Evolutionary conservation across 2,329 filamentous ascomycete genomes (phyloP).

Genomic region (Monascus ruber): DNA sequence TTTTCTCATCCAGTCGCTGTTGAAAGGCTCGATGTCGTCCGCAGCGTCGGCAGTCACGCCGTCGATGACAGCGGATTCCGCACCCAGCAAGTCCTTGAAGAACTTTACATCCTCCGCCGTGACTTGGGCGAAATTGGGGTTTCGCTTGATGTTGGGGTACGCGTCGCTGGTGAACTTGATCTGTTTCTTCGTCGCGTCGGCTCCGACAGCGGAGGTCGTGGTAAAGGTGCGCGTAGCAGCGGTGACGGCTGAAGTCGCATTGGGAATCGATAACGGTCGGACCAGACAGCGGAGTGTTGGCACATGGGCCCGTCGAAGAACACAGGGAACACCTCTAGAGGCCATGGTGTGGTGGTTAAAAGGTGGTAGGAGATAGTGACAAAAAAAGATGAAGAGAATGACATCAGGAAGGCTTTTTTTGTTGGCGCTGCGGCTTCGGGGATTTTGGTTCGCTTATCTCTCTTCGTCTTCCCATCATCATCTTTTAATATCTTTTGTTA

Average conservation of each 20-base stretch:
- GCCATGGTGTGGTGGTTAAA: too few relatives aligned
- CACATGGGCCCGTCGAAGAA: conserved; percentile 21
- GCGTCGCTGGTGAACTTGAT: conserved; percentile 74
- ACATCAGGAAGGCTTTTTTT: too few relatives aligned
- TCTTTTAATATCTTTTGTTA: too few relatives aligned
- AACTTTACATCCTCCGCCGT: conserved; percentile 67
- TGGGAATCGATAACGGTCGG: conserved; percentile 8
- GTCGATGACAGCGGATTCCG: conserved; percentile 70
- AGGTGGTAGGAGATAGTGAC: too few relatives aligned
- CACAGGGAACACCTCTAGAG: conserved; percentile 11
- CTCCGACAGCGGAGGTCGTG: conserved; percentile 13
- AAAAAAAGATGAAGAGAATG: too few relatives aligned
- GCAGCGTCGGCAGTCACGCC: conserved; percentile 62
- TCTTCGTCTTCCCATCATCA: too few relatives aligned
- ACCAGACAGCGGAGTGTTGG: conserved; percentile 15
- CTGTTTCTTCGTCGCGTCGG: conserved; percentile 17
- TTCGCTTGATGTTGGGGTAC: conserved; percentile 66
- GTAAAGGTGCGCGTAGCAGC: conserved; percentile 18
- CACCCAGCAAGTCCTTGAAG: conserved; percentile 73
- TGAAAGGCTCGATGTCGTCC: conserved; percentile 83
- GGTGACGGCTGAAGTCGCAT: conserved; percentile 1
- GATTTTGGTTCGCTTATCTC: too few relatives aligned
- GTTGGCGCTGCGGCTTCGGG: too few relatives aligned
- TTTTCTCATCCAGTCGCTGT: conserved; percentile 98
- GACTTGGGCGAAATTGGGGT: conserved; percentile 58